Conservation (phyloP, 495 filamentous ascomycete genomes). For the Pseudomonodictys pantanalensis region DNA sequence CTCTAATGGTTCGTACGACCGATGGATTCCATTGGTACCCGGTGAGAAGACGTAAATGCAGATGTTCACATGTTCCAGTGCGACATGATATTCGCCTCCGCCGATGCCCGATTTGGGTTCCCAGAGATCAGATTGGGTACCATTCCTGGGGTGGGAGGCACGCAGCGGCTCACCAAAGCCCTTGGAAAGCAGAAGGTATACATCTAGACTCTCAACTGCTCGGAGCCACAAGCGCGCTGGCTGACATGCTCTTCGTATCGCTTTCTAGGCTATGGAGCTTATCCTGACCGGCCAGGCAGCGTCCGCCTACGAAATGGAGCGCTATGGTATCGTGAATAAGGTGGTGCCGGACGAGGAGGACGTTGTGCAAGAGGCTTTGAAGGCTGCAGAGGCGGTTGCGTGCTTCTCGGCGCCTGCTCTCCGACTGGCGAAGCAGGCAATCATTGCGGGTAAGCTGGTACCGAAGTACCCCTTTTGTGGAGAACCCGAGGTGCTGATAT, state of each 20-base stretch:
- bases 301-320: conserved; percentile 18
- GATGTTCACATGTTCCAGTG: conserved; percentile 26
- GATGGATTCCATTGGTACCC: neutral
- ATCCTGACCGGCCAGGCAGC: conserved; percentile 17
- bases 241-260: neutral
- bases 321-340: conserved; percentile 24
- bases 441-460: conserved; percentile 16
- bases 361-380: conserved; percentile 12
- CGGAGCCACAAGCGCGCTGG: neutral
- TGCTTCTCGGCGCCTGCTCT: conserved; percentile 20
- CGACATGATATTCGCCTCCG: conserved; percentile 45
- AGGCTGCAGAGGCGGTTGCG: conserved; percentile 10
- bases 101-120: conserved; percentile 42
- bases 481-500: conserved; percentile 1
- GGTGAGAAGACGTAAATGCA: neutral
- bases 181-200: conserved; percentile 43
- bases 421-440: conserved; percentile 16
- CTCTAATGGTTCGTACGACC: conserved; percentile 15
- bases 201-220: conserved; percentile 7
- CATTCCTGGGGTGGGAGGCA: conserved; percentile 47
- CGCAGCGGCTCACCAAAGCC: conserved; percentile 43
- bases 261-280: conserved; percentile 26
- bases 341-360: conserved; percentile 10
- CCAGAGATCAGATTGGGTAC: conserved; percentile 47
- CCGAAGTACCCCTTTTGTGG: neutral